phyloP scores from a whole-genome alignment of 2,329 filamentous ascomycete species.

The Sporothrix pseudoabietina region DNA sequence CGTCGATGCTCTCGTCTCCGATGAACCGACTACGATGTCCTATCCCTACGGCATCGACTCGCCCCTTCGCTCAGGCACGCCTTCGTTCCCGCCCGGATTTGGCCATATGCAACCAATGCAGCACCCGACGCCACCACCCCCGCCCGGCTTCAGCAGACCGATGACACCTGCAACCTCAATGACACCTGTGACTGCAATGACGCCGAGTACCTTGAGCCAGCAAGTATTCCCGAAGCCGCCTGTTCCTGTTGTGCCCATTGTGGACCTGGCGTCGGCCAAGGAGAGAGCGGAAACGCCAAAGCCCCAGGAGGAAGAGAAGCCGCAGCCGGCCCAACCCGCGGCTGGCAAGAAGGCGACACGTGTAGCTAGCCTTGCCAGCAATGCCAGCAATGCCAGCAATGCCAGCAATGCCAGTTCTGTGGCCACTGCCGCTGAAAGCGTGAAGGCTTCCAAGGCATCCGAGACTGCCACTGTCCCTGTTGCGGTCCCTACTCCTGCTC shows the following conservation, averaged over 20 bases:
- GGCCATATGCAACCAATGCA: slow-evolving; percentile 35
- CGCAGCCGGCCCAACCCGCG: neutral
- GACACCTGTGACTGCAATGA: neutral
- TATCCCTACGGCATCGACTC: slow-evolving; percentile 35
- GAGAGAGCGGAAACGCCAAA: neutral
- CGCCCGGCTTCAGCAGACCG: slow-evolving; percentile 37
- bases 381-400: too few species aligned
- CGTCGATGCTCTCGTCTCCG: slow-evolving; percentile 70
- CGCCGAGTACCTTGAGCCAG: neutral
- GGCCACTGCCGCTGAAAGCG: neutral
- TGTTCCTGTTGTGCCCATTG: slow-evolving; percentile 9
- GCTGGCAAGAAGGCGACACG: slow-evolving; percentile 9
- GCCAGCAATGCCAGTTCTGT: slow-evolving; percentile 4
- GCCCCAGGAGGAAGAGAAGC: slow-evolving; percentile 2
- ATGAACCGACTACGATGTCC: slow-evolving; percentile 45
- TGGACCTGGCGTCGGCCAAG: neutral
- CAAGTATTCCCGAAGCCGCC: neutral
- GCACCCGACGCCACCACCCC: slow-evolving; percentile 37
- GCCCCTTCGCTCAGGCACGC: slow-evolving; percentile 39
- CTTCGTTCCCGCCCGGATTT: slow-evolving; percentile 51
- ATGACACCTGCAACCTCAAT: slow-evolving; percentile 25
- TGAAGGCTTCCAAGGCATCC: neutral
- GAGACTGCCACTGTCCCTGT: neutral
- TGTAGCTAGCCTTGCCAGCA: slow-evolving; percentile 9
- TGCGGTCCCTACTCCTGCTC: neutral